phyloP scores from a whole-genome alignment of 1,139 yeast genomes.

The Saccharomycopsis hybrid region DNA sequence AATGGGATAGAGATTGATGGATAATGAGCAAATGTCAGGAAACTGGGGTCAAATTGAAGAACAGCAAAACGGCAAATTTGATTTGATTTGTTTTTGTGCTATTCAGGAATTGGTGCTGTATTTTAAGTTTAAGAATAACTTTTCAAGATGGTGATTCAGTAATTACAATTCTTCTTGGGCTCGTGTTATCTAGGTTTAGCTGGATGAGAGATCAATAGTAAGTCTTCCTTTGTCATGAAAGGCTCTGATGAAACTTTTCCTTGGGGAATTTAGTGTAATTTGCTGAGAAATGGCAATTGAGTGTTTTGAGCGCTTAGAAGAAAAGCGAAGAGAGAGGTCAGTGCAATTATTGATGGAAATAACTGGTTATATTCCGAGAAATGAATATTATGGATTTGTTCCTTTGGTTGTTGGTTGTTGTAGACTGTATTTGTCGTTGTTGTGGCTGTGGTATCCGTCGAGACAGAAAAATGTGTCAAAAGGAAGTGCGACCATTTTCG shows the following conservation, averaged over 20 bases:
- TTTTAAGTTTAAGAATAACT: not conserved
- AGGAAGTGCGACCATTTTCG: too few relatives aligned
- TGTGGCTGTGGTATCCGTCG: too few relatives aligned
- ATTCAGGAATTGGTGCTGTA: not conserved
- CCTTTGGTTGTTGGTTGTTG: too few relatives aligned
- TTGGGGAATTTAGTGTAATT: not conserved
- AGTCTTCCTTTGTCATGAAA: conserved; percentile 33
- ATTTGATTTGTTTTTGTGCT: not conserved
- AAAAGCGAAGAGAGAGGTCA: too few relatives aligned
- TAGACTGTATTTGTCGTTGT: too few relatives aligned
- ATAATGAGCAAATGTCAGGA: not conserved
- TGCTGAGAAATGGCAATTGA: too few relatives aligned
- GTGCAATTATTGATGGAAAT: too few relatives aligned
- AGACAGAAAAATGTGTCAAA: too few relatives aligned
- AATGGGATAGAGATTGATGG: too few relatives aligned
- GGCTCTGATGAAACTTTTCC: not conserved
- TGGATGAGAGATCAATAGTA: conserved; percentile 34
- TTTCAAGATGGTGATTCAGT: not conserved
- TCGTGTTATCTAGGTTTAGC: conserved; percentile 35
- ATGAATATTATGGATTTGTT: too few relatives aligned
- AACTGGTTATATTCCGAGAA: too few relatives aligned
- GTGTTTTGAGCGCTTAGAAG: too few relatives aligned
- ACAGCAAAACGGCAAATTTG: not conserved
- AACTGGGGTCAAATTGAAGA: not conserved
- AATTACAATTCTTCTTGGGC: not conserved